Base-by-base conservation (phyloP, 2,329 filamentous ascomycete species). In the Emmonsiellopsis sp. region DNA sequence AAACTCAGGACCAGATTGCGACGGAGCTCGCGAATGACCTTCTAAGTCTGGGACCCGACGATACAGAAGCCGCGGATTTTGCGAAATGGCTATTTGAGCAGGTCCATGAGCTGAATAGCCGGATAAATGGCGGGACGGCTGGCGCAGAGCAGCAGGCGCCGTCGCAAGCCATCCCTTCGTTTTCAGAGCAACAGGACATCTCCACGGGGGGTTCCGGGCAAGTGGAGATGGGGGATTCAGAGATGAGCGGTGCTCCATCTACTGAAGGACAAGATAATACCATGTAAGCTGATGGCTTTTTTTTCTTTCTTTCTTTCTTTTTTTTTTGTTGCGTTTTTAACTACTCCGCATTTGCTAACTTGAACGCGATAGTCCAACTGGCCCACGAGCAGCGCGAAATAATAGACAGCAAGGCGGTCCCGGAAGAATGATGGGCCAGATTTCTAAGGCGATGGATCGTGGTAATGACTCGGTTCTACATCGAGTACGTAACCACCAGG, bases 41-140 rank as follows among this genome's bases (percentile, higher is more conserved):
- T 42, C 80, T 98, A 2, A 84, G 84, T 54, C 80, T 96, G 4
- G 83, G 83, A 2, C 84, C 89, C 46, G 90, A 95, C 56, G 92
- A 96, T 62, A 83, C 86, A 49, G 85, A 84, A 59, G 88, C 89
- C 6, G 82, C 81, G 57, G 85, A 91, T 52, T 97, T 98, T 67
- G 84, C 91, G 57, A 80, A 79, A 66, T 98, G 93, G 93, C 76
- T 98, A n/a, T 97, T 97, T 66, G 82, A 90, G 53, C 87, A 95
- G 68, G 85, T 95, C 56, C 82, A 86, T 45, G 58, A 74, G 10
- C 75, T 93, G 57, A 83, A 85, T 63, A 74, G 75, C 48, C 82
- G 85, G 66, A 63, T 84, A 55, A 84, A 83, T 59, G 80, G 80
- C 27, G 70, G 64, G 13, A 60, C 63, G 10, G 65, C 66, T 53